A percentile compares a stretch with the other conserved stretches of the same genome.
phyloP scores from a whole-genome alignment of 2,329 filamentous ascomycete species.

The Fusarium sp. region DNA sequence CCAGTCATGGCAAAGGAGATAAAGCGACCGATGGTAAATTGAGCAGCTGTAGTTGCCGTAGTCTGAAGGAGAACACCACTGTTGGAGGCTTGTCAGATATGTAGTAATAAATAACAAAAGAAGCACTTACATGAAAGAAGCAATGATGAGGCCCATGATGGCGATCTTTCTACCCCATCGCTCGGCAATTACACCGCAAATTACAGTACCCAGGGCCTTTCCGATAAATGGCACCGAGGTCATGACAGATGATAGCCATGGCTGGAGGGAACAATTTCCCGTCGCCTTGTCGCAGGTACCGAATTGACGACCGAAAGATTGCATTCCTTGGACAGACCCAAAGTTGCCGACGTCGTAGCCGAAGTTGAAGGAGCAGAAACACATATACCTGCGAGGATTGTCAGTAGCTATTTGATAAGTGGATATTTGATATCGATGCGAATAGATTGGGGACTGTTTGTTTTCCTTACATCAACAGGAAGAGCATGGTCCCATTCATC shows the following conservation, averaged over 20 bases:
- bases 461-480: background rate
- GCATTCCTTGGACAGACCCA: conserved; percentile 45
- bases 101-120: background rate
- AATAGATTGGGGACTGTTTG: too few species aligned
- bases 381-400: conserved; percentile 36
- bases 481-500: background rate
- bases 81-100: too few species aligned
- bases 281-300: conserved; percentile 34
- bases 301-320: conserved; percentile 40
- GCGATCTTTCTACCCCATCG: conserved; percentile 44
- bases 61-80: conserved; percentile 47
- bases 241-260: conserved; percentile 43
- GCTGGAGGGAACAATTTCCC: conserved; percentile 28
- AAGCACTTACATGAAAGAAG: conserved; percentile 10
- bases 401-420: background rate
- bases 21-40: conserved; percentile 49
- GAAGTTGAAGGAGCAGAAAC: conserved; percentile 45
- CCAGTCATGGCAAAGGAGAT: conserved; percentile 49
- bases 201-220: conserved; percentile 27
- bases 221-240: conserved; percentile 44
- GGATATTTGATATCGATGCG: too few species aligned
- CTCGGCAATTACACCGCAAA: conserved; percentile 40
- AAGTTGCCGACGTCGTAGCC: conserved; percentile 46
- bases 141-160: conserved; percentile 37
- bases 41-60: conserved; percentile 43